phyloP scores from a whole-genome alignment of 75 land plant species.

The Selaginella moellendorffii region DNA sequence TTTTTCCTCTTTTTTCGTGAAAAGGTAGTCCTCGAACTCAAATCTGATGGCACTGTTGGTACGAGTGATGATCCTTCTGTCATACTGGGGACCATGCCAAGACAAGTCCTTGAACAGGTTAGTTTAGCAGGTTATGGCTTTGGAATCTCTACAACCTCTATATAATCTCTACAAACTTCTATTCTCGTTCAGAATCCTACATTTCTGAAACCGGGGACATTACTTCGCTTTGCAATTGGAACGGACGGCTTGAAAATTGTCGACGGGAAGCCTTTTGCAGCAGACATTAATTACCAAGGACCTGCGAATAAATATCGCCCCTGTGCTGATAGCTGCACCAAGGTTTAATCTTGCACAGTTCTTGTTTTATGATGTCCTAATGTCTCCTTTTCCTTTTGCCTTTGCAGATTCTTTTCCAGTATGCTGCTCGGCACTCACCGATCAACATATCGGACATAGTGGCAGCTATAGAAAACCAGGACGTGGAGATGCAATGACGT shows the following conservation, averaged over 20 bases:
- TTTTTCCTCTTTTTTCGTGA: not conserved
- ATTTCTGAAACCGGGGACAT: slow-evolving; percentile 38
- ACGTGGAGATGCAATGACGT: not conserved
- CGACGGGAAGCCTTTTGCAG: slow-evolving; percentile 56
- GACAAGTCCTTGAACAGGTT: slow-evolving; percentile 30
- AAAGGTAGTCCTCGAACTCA: slow-evolving; percentile 67
- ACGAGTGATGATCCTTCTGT: slow-evolving; percentile 84
- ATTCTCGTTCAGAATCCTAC: not conserved
- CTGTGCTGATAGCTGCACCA: slow-evolving; percentile 74
- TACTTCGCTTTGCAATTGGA: slow-evolving; percentile 57
- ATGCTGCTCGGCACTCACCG: slow-evolving; percentile 61
- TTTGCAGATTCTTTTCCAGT: slow-evolving; percentile 73
- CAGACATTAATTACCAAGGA: slow-evolving; percentile 63
- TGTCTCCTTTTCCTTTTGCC: not conserved
- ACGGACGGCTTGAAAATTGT: slow-evolving; percentile 51
- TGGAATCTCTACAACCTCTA: not conserved
- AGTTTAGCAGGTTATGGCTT: not conserved
- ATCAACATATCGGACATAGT: slow-evolving; percentile 40
- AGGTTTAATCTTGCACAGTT: slow-evolving; percentile 27
- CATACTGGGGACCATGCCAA: slow-evolving; percentile 46
- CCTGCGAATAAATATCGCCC: slow-evolving; percentile 52
- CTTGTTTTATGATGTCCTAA: not conserved
- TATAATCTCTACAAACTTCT: too few relatives aligned
- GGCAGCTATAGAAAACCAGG: slow-evolving; percentile 20
- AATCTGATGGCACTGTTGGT: slow-evolving; percentile 46